Base-by-base conservation (phyloP, 192 early-diverging fungal genomes). In the Mortierella claussenii region DNA sequence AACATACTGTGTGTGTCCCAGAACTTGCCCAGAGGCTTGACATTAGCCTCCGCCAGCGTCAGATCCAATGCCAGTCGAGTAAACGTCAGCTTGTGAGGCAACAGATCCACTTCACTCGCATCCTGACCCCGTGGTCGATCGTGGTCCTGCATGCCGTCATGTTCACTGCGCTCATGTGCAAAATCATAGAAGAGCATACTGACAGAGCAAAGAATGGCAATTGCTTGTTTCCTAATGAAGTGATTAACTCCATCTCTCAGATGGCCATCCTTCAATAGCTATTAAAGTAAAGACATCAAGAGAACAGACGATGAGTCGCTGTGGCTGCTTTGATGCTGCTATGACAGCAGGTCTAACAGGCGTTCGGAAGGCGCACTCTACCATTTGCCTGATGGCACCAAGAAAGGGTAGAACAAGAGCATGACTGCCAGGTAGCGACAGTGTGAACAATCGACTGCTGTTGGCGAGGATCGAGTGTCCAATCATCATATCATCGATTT, bases 381-480 rank as follows among this genome's bases (percentile, higher is more conserved):
- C 87, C 80, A 90, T 68, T 63, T 82, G 79, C 27, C 83, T 56
- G 42, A 93, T 87, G 27, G 87, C 84, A 15, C 76, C 81, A 40
- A 96, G 53, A 55, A 92, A 89, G 2, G 85, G 65, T 20, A 87
- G 80, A 28, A 94, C 88, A 13, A 93, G 68, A 44, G 92, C 82
- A 59, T 87, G 79, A 28, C 79, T 76, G 11, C 94, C 93, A 8
- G 93, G 93, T 17, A 96, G 70, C 2, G 79, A 74, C 31, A 88
- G 61, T 4, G 85, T 76, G 70, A 94, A 96, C 12, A 96, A 21
- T 13, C 82, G 86, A 24, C 83, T 80, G 42, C 85, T 87, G 80
- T 94, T 93, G 11, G 66, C 62, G 5, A 96, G 48, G 49, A 96
- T 92, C 13, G 88, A 87, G 23, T 80, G 84, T 6, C 87, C 85